phyloP scores from a whole-genome alignment of 2,329 filamentous ascomycete species.

The Waltergamsia citrina region DNA sequence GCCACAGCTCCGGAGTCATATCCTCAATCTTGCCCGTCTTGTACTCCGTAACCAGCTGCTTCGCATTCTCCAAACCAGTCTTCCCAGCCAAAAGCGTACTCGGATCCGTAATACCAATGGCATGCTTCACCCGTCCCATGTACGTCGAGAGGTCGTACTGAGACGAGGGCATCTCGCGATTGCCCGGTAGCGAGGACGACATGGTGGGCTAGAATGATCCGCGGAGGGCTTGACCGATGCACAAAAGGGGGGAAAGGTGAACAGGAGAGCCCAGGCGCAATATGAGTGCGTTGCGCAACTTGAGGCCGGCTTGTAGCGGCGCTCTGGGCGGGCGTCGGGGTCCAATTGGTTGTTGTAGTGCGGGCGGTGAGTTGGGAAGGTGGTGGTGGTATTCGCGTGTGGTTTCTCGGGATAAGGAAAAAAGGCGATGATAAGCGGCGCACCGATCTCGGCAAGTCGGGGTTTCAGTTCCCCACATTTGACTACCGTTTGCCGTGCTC shows the following conservation, averaged over 20 bases:
- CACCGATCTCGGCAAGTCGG: conserved; percentile 20
- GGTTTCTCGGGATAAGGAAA: conserved; percentile 6
- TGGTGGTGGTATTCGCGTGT: conserved; percentile 6
- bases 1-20: conserved; percentile 90
- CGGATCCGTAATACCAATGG: conserved; percentile 83
- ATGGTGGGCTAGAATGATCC: conserved; percentile 33
- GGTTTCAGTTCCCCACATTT: too few species aligned
- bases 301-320: too few species aligned
- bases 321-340: background rate
- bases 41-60: conserved; percentile 71
- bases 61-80: conserved; percentile 75
- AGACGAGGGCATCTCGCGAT: conserved; percentile 78
- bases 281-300: too few species aligned
- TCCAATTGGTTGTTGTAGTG: background rate
- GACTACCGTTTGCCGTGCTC: too few species aligned
- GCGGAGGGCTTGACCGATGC: background rate
- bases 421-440: conserved; percentile 19
- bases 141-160: conserved; percentile 91
- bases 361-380: conserved; percentile 1
- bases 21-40: conserved; percentile 70
- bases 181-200: conserved; percentile 57
- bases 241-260: background rate
- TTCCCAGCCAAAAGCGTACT: conserved; percentile 81
- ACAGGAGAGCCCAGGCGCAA: too few species aligned
- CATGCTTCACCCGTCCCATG: conserved; percentile 87